phyloP scores from a whole-genome alignment of 1,284 basidiomycete genomes.

The Ceratobasidium sp. region DNA sequence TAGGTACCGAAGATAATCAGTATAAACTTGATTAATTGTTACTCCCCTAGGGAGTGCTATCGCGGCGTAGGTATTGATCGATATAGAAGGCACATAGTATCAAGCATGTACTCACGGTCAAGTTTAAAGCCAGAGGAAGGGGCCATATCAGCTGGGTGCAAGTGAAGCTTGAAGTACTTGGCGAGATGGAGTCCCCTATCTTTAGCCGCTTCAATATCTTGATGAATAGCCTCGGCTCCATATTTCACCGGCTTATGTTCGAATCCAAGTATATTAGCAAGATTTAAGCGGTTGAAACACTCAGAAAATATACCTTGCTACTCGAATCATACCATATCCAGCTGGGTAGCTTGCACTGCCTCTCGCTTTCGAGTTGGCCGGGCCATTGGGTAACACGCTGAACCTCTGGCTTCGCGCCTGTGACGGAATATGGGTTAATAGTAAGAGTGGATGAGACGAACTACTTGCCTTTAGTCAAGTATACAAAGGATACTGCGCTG shows the following conservation, averaged over 20 bases:
- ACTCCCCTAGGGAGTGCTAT: conserved; percentile 21
- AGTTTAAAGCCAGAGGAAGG: background rate
- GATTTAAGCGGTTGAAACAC: too few relatives aligned
- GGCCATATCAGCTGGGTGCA: background rate
- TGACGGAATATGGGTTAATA: background rate
- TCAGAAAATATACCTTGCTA: too few relatives aligned
- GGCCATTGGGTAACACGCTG: conserved; percentile 10
- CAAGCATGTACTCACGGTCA: background rate
- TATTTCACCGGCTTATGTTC: background rate
- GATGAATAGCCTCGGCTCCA: conserved; percentile 8
- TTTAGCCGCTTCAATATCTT: background rate
- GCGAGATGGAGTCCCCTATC: background rate
- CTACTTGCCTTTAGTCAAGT: background rate
- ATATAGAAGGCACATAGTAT: background rate
- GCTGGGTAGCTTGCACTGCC: background rate
- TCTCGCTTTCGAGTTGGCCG: background rate
- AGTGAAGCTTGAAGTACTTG: conserved; percentile 18
- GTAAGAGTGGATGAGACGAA: background rate
- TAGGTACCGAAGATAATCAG: conserved; percentile 32
- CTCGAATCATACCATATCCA: background rate
- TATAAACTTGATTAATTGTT: conserved; percentile 1
- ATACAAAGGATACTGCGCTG: background rate
- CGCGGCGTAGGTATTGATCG: too few relatives aligned
- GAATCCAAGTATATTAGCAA: too few relatives aligned
- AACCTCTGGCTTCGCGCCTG: background rate